phyloP scores from a whole-genome alignment of 2,329 filamentous ascomycete genomes.

The Penicillium fuscoglaucum region DNA sequence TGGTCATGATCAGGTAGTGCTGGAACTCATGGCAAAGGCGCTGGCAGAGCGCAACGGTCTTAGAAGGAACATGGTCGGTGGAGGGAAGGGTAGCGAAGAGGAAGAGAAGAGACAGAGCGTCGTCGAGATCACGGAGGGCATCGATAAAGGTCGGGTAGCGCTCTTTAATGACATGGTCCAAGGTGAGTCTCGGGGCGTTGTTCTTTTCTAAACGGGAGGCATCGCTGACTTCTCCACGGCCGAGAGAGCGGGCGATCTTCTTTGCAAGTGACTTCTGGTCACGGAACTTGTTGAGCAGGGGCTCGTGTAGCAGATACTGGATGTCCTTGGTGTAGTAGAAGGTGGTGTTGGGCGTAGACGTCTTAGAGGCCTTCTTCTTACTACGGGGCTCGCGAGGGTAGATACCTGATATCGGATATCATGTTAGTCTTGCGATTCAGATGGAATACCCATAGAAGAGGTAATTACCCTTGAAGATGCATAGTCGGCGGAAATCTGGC shows the following conservation, averaged over 20 bases:
- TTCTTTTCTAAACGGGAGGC: conserved; percentile 89
- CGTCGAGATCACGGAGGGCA: conserved; percentile 89
- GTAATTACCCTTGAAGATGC: conserved; percentile 85
- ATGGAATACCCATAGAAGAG: neutral
- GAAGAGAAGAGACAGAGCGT: conserved; percentile 95
- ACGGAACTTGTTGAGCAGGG: conserved; percentile 88
- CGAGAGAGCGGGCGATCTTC: conserved; percentile 92
- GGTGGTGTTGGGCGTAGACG: conserved; percentile 84
- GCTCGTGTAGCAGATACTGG: conserved; percentile 96
- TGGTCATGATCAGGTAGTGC: conserved; percentile 91
- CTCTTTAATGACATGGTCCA: conserved; percentile 97
- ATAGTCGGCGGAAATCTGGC: conserved; percentile 94
- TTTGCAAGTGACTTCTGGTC: conserved; percentile 96
- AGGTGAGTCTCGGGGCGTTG: conserved; percentile 81
- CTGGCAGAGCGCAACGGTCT: conserved; percentile 95
- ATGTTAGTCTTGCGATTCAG: conserved; percentile 17
- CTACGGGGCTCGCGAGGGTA: conserved; percentile 96
- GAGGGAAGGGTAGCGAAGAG: conserved; percentile 95
- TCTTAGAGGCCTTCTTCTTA: conserved; percentile 95
- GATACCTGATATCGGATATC: conserved; percentile 59
- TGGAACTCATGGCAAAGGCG: conserved; percentile 92
- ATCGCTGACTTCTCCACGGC: conserved; percentile 85
- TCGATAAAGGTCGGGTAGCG: conserved; percentile 97
- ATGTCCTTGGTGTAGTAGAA: conserved; percentile 95
- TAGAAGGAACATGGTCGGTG: conserved; percentile 82